These are phyloP conservation scores for Pseudocercospora musae DNA, from an alignment of 2,329 filamentous ascomycete species.

Conservation along the genomic window DNA sequence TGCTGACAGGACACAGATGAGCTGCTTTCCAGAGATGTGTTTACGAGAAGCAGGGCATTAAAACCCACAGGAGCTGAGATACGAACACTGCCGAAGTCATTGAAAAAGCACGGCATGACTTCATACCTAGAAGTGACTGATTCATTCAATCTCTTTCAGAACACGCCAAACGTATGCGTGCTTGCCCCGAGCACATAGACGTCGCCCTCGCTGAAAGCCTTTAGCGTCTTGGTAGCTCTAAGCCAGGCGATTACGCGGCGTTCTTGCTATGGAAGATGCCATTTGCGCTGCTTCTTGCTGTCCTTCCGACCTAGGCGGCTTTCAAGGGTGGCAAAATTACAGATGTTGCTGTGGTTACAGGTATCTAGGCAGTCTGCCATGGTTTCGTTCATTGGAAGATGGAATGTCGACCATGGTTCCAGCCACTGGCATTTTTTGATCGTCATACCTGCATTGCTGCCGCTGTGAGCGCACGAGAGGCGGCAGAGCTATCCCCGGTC, in stretches of 20 bases:
- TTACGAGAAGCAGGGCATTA: slow-evolving; percentile 33
- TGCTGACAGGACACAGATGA: slow-evolving; percentile 34
- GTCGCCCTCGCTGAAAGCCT: slow-evolving; percentile 18
- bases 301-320: slow-evolving; percentile 39
- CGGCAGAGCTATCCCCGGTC: neutral
- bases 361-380: slow-evolving; percentile 8
- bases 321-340: slow-evolving; percentile 41
- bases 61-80: slow-evolving; percentile 38
- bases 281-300: slow-evolving; percentile 39
- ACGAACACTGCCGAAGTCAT: slow-evolving; percentile 40
- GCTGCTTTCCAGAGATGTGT: slow-evolving; percentile 40
- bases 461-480: neutral
- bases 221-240: slow-evolving; percentile 38
- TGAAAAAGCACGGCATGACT: slow-evolving; percentile 35
- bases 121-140: slow-evolving; percentile 36
- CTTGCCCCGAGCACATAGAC: neutral
- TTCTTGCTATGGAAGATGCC: slow-evolving; percentile 38
- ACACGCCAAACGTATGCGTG: slow-evolving; percentile 26
- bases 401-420: slow-evolving; percentile 1
- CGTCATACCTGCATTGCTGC: neutral
- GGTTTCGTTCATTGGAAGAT: neutral
- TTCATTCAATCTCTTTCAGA: slow-evolving; percentile 43
- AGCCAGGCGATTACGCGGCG: slow-evolving; percentile 40
- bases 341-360: slow-evolving; percentile 37
- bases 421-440: slow-evolving; percentile 8